These are phyloP conservation scores for Amphichorda felina DNA, from an alignment of 2,329 filamentous ascomycete species.

Conservation along the genomic window DNA sequence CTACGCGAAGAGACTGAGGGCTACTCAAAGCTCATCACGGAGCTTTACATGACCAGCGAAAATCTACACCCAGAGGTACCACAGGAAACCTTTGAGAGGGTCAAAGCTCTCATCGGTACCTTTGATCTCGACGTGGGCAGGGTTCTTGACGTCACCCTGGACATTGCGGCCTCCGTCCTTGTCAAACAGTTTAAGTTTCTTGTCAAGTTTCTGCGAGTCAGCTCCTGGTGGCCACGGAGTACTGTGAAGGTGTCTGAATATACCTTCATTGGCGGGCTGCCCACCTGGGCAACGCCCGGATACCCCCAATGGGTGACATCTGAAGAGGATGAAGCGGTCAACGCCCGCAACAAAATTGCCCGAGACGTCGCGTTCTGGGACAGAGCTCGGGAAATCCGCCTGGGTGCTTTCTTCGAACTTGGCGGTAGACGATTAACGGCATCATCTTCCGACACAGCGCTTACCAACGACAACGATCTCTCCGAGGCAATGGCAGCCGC, in stretches of 20 bases:
- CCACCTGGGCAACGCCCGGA: slow-evolving; percentile 71
- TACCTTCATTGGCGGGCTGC: slow-evolving; percentile 54
- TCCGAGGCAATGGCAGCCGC: slow-evolving; percentile 39
- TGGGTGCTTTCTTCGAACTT: slow-evolving; percentile 83
- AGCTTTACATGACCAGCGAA: slow-evolving; percentile 82
- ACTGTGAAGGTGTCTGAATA: slow-evolving; percentile 26
- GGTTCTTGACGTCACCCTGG: slow-evolving; percentile 85
- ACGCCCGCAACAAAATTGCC: slow-evolving; percentile 42
- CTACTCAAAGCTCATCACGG: slow-evolving; percentile 90
- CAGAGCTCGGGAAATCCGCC: slow-evolving; percentile 60
- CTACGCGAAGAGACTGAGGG: slow-evolving; percentile 92
- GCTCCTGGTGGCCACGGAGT: slow-evolving; percentile 90
- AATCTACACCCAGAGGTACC: slow-evolving; percentile 65
- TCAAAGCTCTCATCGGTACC: slow-evolving; percentile 90
- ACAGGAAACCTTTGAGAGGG: slow-evolving; percentile 75
- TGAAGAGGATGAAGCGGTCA: slow-evolving; percentile 54
- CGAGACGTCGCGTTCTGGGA: slow-evolving; percentile 76
- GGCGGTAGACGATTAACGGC: slow-evolving; percentile 56
- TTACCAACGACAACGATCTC: slow-evolving; percentile 22
- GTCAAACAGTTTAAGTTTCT: slow-evolving; percentile 93
- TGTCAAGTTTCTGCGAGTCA: slow-evolving; percentile 79
- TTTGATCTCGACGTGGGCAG: slow-evolving; percentile 95
- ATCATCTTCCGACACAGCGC: slow-evolving; percentile 12
- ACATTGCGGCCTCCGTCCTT: slow-evolving; percentile 87
- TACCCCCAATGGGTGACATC: slow-evolving; percentile 50